Evolutionary conservation across 345 rosid species (phyloP), one percentile per base, ranked within the genome.

Genomic region (Trapa incisa): DNA sequence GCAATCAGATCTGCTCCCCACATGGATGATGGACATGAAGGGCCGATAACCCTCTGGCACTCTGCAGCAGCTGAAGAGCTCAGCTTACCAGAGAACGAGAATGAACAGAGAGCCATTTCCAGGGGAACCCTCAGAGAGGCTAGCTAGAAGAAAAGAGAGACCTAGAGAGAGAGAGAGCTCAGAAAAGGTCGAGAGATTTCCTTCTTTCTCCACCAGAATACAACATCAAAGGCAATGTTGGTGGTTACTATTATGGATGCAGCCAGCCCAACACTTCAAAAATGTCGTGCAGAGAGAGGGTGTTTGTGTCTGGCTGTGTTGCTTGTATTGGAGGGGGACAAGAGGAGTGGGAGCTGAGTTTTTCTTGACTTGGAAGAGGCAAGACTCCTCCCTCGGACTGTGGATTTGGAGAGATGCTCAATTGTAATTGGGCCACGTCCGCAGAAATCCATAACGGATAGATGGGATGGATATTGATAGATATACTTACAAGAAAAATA

Each of bases 21-120:
- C 68, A 79, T 73, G 53, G 69, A 67, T 75, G 80, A 81, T 72
- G 68, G 74, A 33, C 76, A 75, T 32, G 72, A 52, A 61, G 66
- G 74, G 69, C 43, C 64, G 39, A 3, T 65, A 35, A 32, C 37
- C 41, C 79, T 85, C 9, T 63, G 80, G 77, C 78, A 73, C 71
- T 80, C 92, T 16, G 79, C 64, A 70, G 68, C 71, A n/a, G 76
- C 45, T 45, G 74, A 71, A 22, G 72, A 70, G 81, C 32, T 74
- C 63, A 74, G 71, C 74, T 73, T 71, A 65, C 82, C 79, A 67
- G 94, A 87, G 66, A 90, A 80, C 61, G 94, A 84, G 78, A 82
- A 82, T 74, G 88, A 78, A 81, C 75, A 82, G 13, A 86, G 78
- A 65, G 98, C 94, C 97, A 93, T 89, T 11, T 13, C 67, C 42